Conservation (phyloP, 192 early-diverging fungal genomes). For the Phlyctochytrium bullatum region DNA sequence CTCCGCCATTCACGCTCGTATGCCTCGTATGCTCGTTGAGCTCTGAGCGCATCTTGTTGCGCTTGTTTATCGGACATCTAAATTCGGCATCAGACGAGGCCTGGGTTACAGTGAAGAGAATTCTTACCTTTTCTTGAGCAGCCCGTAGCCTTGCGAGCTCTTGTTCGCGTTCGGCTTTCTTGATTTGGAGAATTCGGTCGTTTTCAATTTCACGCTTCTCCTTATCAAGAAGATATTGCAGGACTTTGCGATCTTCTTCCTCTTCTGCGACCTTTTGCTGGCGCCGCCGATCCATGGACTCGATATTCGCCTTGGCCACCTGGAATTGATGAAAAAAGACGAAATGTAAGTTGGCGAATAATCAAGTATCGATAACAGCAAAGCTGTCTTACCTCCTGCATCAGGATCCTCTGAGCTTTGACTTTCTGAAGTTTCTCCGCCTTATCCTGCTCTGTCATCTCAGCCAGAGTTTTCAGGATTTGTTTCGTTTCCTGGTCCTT, state of each 20-base stretch:
- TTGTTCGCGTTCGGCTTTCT: conserved; percentile 55
- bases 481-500: conserved; percentile 59
- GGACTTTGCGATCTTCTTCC: conserved; percentile 55
- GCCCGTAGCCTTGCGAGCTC: conserved; percentile 53
- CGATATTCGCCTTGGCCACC: conserved; percentile 53
- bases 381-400: conserved; percentile 43
- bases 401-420: conserved; percentile 38
- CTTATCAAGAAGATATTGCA: conserved; percentile 59
- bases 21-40: conserved; percentile 52
- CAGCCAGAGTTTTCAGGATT: conserved; percentile 47
- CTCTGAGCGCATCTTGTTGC: conserved; percentile 53
- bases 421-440: conserved; percentile 47
- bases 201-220: conserved; percentile 56
- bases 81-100: conserved; percentile 6
- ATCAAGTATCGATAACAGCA: too few species aligned
- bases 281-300: conserved; percentile 43
- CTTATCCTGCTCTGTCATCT: conserved; percentile 46
- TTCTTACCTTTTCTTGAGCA: conserved; percentile 50
- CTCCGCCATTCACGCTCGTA: conserved; percentile 60
- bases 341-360: conserved; percentile 1
- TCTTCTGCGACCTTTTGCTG: conserved; percentile 45
- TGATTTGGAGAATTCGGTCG: conserved; percentile 36
- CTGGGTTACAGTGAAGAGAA: background rate
- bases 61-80: conserved; percentile 61
- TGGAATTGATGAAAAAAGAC: background rate